phyloP scores from a whole-genome alignment of 768 basidiomycete genomes.

The Baorangia bicolor region DNA sequence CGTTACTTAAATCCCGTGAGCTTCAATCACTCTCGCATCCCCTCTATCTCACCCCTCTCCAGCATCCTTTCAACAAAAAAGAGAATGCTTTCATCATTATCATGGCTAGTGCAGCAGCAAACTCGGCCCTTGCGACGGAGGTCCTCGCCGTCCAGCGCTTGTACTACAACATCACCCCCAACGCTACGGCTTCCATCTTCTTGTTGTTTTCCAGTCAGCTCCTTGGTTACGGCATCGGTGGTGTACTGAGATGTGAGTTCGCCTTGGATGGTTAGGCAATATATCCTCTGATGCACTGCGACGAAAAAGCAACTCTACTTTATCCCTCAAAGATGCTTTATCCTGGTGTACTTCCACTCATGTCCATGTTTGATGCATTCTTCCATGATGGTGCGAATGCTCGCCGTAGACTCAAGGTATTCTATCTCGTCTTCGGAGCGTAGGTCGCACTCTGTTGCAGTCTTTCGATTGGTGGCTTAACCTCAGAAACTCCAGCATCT shows the following conservation, averaged over 20 bases:
- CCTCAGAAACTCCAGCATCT: slow-evolving; percentile 29
- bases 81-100: slow-evolving; percentile 59
- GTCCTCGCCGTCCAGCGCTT: slow-evolving; percentile 53
- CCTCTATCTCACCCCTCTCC: not conserved
- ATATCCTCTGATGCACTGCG: not conserved
- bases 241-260: slow-evolving; percentile 46
- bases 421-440: slow-evolving; percentile 24
- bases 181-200: slow-evolving; percentile 45
- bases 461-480: not conserved
- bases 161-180: slow-evolving; percentile 53
- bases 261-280: not conserved
- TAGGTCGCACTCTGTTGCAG: slow-evolving; percentile 32
- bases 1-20: slow-evolving; percentile 51
- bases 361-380: slow-evolving; percentile 34
- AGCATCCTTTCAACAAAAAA: slow-evolving; percentile 61
- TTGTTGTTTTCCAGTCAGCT: slow-evolving; percentile 36
- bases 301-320: slow-evolving; percentile 28
- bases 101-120: slow-evolving; percentile 55
- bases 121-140: slow-evolving; percentile 52
- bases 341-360: slow-evolving; percentile 30
- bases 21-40: not conserved
- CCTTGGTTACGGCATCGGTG: slow-evolving; percentile 56
- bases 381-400: slow-evolving; percentile 41
- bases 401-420: slow-evolving; percentile 39
- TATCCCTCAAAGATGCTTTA: slow-evolving; percentile 48